phyloP scores from a whole-genome alignment of 2,329 filamentous ascomycete species.

The Daldinia sp. region DNA sequence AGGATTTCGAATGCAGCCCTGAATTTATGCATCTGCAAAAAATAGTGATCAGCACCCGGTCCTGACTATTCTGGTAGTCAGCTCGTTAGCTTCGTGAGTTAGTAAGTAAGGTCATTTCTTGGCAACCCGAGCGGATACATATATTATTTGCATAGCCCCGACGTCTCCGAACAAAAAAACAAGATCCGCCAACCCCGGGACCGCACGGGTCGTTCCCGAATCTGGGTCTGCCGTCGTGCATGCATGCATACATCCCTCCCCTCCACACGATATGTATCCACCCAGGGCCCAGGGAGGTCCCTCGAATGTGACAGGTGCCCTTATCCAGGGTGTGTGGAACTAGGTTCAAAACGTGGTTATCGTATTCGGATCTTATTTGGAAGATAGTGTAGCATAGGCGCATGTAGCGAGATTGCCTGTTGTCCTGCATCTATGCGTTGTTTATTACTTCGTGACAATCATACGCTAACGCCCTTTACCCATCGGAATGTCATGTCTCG shows the following conservation, averaged over 20 bases:
- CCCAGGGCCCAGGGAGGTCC: not conserved
- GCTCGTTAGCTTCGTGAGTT: slow-evolving; percentile 20
- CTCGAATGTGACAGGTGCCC: not conserved
- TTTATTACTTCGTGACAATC: not conserved
- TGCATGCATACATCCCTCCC: not conserved
- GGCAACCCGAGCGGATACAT: slow-evolving; percentile 1
- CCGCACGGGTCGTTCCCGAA: slow-evolving; percentile 16
- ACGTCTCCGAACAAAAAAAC: slow-evolving; percentile 2
- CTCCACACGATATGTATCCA: not conserved
- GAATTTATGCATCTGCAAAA: slow-evolving; percentile 2
- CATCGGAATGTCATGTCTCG: not conserved
- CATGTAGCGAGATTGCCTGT: not conserved
- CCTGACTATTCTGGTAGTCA: slow-evolving; percentile 25
- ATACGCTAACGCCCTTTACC: not conserved
- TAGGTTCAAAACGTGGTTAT: slow-evolving; percentile 6
- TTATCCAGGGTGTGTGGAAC: not conserved
- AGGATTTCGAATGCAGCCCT: slow-evolving; percentile 2
- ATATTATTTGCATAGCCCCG: not conserved
- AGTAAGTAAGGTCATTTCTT: not conserved
- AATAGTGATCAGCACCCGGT: slow-evolving; percentile 25
- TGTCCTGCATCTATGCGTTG: not conserved
- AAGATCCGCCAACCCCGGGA: slow-evolving; percentile 13
- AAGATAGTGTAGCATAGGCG: slow-evolving; percentile 1
- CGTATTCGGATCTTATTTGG: slow-evolving; percentile 28
- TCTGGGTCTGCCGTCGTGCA: not conserved